These are phyloP conservation scores for Silybum marianum DNA, from an alignment of 129 eudicot genomes.

Conservation along the genomic window DNA sequence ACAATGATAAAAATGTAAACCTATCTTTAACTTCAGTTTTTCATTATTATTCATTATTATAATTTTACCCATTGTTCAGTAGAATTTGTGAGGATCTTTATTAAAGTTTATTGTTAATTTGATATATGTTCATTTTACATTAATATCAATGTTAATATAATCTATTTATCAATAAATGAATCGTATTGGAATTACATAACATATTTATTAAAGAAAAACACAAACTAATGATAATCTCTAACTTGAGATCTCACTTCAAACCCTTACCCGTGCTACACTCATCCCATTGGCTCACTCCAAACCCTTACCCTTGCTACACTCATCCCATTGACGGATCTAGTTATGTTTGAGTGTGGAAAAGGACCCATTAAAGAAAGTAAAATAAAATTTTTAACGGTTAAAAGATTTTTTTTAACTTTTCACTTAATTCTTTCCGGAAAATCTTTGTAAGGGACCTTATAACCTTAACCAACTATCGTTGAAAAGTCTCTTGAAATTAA, in stretches of 20 bases:
- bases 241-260: neutral
- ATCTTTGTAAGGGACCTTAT: too few species aligned
- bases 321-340: too few species aligned
- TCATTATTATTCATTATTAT: neutral
- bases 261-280: neutral
- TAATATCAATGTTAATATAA: neutral
- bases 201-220: neutral
- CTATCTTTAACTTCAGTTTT: neutral
- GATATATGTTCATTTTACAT: neutral
- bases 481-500: too few species aligned
- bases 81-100: neutral
- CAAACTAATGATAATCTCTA: neutral
- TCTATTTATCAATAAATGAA: neutral
- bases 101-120: neutral
- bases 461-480: too few species aligned
- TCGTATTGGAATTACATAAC: neutral
- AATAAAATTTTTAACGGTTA: too few species aligned
- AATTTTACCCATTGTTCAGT: neutral
- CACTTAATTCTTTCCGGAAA: too few species aligned
- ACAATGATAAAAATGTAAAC: neutral
- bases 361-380: too few species aligned
- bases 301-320: too few species aligned
- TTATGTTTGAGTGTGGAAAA: too few species aligned
- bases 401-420: too few species aligned
- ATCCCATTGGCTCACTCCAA: too few species aligned